Evolutionary conservation across 148 eudicot genomes (phyloP).

Genomic region (Rhododendron vialii): DNA sequence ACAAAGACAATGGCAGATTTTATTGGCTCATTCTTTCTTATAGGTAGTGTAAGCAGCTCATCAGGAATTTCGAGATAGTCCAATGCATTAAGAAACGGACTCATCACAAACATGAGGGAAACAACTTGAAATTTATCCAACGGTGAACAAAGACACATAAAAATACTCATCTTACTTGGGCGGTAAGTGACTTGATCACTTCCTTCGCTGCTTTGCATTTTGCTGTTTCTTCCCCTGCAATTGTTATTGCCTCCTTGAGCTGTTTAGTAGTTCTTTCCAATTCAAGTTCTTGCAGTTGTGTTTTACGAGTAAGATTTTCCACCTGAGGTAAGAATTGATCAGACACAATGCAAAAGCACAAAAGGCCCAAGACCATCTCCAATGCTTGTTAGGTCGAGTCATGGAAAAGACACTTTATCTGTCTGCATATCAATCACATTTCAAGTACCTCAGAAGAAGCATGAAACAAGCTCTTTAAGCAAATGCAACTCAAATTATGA

Average conservation of each 20-base stretch:
- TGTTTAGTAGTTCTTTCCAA: conserved; percentile 70
- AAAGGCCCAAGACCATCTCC: background rate
- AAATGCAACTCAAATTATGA: background rate
- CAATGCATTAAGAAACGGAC: background rate
- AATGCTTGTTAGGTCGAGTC: background rate
- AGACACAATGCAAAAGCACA: conserved; percentile 3
- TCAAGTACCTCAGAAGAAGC: background rate
- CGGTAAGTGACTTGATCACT: conserved; percentile 89
- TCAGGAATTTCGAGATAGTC: background rate
- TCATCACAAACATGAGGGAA: background rate
- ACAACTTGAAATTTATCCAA: background rate
- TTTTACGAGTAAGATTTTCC: conserved; percentile 66
- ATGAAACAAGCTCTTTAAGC: background rate
- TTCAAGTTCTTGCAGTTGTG: conserved; percentile 75
- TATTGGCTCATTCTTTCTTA: background rate
- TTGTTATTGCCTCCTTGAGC: conserved; percentile 76
- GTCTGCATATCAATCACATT: background rate
- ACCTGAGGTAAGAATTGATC: conserved; percentile 36
- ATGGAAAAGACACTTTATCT: background rate
- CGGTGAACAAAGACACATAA: conserved; percentile 6
- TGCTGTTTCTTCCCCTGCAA: conserved; percentile 90
- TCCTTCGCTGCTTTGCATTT: conserved; percentile 97
- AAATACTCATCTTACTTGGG: conserved; percentile 54
- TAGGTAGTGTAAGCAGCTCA: background rate
- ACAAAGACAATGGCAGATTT: background rate